Evolutionary conservation across 2,329 filamentous ascomycete species (phyloP).

Genomic region (Cercospora sesami): DNA sequence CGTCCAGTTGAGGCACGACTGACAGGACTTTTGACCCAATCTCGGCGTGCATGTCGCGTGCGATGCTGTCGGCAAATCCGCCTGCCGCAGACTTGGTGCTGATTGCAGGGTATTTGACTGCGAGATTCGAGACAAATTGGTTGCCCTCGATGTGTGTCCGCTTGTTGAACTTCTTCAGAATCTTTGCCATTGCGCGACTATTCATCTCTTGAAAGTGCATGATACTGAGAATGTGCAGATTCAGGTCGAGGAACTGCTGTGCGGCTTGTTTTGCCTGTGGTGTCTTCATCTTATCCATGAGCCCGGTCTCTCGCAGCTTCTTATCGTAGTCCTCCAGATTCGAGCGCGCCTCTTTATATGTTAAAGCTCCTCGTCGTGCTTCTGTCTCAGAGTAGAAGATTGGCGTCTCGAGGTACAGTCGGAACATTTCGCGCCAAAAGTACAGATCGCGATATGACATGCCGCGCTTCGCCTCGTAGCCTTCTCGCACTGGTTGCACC

Average conservation of each 20-base stretch:
- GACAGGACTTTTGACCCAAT: constrained; percentile 71
- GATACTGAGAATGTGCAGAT: constrained; percentile 72
- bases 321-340: constrained; percentile 71
- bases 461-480: constrained; percentile 36
- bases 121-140: constrained; percentile 31
- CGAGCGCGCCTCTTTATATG: constrained; percentile 64
- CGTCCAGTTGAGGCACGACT: constrained; percentile 77
- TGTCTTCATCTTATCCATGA: constrained; percentile 65
- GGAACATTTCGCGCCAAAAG: constrained; percentile 78
- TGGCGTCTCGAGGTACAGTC: constrained; percentile 74
- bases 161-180: constrained; percentile 92
- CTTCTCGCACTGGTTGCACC: constrained; percentile 63
- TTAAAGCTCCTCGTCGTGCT: constrained; percentile 65
- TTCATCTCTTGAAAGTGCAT: constrained; percentile 86
- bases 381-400: constrained; percentile 82
- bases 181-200: constrained; percentile 73
- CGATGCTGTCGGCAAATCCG: constrained; percentile 66
- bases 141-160: constrained; percentile 67
- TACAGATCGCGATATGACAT: constrained; percentile 59
- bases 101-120: constrained; percentile 34
- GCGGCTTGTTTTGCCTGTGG: constrained; percentile 65
- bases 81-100: constrained; percentile 57
- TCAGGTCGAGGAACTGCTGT: constrained; percentile 69
- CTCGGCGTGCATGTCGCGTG: constrained; percentile 72
- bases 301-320: constrained; percentile 61